These are phyloP conservation scores for Ligustrum vulgare DNA, from an alignment of 257 asterid species.

Conservation along the genomic window DNA sequence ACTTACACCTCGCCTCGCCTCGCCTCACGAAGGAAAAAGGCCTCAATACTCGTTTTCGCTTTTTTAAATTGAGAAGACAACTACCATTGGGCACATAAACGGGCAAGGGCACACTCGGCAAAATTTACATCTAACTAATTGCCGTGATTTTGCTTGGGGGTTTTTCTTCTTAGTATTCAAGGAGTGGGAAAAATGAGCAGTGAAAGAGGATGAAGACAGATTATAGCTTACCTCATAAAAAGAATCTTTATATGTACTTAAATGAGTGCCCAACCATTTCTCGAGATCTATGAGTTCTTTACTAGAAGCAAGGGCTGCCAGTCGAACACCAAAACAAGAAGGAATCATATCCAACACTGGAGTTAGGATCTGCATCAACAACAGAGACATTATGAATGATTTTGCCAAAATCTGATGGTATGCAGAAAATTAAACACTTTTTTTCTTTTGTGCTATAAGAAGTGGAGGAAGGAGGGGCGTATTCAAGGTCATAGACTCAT, in stretches of 20 bases:
- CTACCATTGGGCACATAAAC: neutral
- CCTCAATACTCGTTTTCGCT: too few relatives aligned
- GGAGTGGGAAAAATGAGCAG: neutral
- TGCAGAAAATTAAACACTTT: too few relatives aligned
- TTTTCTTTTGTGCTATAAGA: too few relatives aligned
- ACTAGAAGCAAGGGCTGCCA: conserved; percentile 82
- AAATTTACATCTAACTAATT: neutral
- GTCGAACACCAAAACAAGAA: conserved; percentile 63
- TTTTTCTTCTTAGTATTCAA: neutral
- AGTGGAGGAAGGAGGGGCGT: neutral
- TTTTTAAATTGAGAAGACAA: too few relatives aligned
- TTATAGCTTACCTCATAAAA: conserved; percentile 63
- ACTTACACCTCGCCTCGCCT: too few relatives aligned
- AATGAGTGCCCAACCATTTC: conserved; percentile 68
- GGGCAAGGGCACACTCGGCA: neutral
- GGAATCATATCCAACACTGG: conserved; percentile 77
- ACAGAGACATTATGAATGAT: neutral
- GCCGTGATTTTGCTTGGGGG: neutral
- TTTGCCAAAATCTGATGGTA: too few relatives aligned
- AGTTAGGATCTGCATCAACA: conserved; percentile 60
- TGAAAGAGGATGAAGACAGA: neutral
- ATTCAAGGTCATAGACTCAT: neutral
- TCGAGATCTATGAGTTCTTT: conserved; percentile 81
- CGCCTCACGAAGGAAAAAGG: too few relatives aligned
- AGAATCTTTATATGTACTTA: conserved; percentile 56